phyloP scores from a whole-genome alignment of 1,139 yeast species.

The Geotrichum candidum region DNA sequence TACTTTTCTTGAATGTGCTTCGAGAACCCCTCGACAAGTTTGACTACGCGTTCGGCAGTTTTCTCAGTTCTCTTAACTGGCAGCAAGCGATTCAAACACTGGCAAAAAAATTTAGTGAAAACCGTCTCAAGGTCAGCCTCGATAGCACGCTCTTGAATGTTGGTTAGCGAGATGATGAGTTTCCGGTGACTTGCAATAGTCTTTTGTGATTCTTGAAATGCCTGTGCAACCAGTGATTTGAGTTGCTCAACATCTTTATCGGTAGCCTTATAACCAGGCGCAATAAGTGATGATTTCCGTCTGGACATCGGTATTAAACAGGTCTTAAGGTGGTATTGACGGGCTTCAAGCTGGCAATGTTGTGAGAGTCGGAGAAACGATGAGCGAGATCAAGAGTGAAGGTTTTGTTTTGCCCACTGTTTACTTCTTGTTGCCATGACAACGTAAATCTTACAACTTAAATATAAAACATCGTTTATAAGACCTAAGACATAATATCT shows the following conservation, averaged over 20 bases:
- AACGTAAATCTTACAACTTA: background rate
- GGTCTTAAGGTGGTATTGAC: background rate
- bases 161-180: slow-evolving; percentile 57
- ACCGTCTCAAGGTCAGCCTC: slow-evolving; percentile 48
- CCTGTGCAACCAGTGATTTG: slow-evolving; percentile 44
- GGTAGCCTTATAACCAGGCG: slow-evolving; percentile 13
- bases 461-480: background rate
- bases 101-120: slow-evolving; percentile 56
- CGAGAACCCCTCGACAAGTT: slow-evolving; percentile 64
- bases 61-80: slow-evolving; percentile 65
- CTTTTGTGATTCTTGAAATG: slow-evolving; percentile 76
- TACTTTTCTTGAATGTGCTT: slow-evolving; percentile 42
- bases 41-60: slow-evolving; percentile 72
- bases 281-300: slow-evolving; percentile 11
- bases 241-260: slow-evolving; percentile 23
- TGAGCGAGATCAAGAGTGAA: background rate
- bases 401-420: background rate
- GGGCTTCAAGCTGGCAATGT: background rate
- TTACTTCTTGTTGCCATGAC: slow-evolving; percentile 1
- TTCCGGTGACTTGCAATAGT: slow-evolving; percentile 73
- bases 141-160: slow-evolving; percentile 52
- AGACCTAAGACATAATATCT: background rate
- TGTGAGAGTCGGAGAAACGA: background rate
- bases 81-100: slow-evolving; percentile 57
- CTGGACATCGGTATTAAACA: slow-evolving; percentile 1